Base-by-base conservation (phyloP, 106 monocot species). In the Platanthera guangdongensis region DNA sequence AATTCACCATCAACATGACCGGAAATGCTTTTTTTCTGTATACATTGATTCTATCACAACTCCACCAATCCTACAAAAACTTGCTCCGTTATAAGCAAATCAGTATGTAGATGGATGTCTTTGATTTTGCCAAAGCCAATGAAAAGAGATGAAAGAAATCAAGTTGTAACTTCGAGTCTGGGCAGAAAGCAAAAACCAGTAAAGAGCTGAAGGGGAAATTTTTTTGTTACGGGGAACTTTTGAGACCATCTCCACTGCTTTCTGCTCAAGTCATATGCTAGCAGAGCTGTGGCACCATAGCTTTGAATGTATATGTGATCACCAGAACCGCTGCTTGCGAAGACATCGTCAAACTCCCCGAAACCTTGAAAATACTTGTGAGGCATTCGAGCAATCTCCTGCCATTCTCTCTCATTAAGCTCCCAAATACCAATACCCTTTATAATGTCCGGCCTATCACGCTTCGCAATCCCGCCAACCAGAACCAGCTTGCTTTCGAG, bases 381-480 rank as follows among this genome's bases (percentile, higher is more conserved):
- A 68, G 94, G 94, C 94, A 94, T 91, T 63, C 87, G 83, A 49
- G 91, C 83, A 60, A 94, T 68, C 57, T 89, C 91, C 14, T 65
- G 75, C 94, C 91, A 91, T 9, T 85, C 78, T 12, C 50, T 83
- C 45, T 81, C 69, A 22, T 85, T 68, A 75, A 94, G 89, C 80
- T 89, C 91, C 94, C 91, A 92, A 47, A 95, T 89, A 10, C 89
- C 85, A 8, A 95, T 95, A 10, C 91, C 94, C 75, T 89, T 95
- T 57, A 95, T 89, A 48, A 92, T 81, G 13, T 87, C 91, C 0
- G 87, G 78, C 68, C 91, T 72, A 50, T 87, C 87, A 22, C 71
- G 84, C 51, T 89, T 95, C 5, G 85, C 92, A 53, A 95, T 95
- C 11, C 94, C 94, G 2, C 91, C 94, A 16, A 95, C 91, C 85